phyloP scores from a whole-genome alignment of 2,329 filamentous ascomycete species.

The Colletotrichum sp. region DNA sequence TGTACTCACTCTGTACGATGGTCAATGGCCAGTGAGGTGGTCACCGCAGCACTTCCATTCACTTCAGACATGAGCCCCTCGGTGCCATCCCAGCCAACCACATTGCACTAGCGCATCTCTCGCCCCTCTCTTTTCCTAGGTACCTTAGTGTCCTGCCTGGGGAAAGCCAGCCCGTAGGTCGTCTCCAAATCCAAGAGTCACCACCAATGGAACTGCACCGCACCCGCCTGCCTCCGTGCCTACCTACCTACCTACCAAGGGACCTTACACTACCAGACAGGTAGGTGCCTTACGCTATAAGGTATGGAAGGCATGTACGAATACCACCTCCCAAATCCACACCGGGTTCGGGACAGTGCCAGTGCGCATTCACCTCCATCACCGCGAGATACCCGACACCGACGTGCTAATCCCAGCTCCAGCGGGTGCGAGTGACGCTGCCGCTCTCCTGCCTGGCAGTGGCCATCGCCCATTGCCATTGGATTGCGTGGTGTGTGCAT shows the following conservation, averaged over 20 bases:
- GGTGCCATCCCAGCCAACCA: conserved; percentile 12
- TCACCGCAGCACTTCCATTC: background rate
- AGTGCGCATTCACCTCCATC: background rate
- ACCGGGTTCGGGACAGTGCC: background rate
- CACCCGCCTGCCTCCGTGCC: background rate
- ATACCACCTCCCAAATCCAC: background rate
- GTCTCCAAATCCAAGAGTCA: background rate
- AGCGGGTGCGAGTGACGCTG: conserved; percentile 14
- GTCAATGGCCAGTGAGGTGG: background rate
- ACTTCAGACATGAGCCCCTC: background rate
- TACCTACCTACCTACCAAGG: background rate
- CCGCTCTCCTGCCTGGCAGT: conserved; percentile 7
- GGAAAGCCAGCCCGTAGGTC: background rate
- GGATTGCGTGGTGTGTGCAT: background rate
- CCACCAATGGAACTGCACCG: no score
- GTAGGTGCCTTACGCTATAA: no score
- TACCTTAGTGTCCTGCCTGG: background rate
- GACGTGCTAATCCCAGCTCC: background rate
- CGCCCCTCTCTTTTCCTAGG: conserved; percentile 1
- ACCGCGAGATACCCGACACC: background rate
- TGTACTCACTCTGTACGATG: background rate
- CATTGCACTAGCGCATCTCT: background rate
- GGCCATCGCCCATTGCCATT: background rate
- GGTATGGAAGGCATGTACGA: background rate
- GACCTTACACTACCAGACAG: background rate